phyloP scores from a whole-genome alignment of 2,329 filamentous ascomycete species.

The Sporothrix mexicana region DNA sequence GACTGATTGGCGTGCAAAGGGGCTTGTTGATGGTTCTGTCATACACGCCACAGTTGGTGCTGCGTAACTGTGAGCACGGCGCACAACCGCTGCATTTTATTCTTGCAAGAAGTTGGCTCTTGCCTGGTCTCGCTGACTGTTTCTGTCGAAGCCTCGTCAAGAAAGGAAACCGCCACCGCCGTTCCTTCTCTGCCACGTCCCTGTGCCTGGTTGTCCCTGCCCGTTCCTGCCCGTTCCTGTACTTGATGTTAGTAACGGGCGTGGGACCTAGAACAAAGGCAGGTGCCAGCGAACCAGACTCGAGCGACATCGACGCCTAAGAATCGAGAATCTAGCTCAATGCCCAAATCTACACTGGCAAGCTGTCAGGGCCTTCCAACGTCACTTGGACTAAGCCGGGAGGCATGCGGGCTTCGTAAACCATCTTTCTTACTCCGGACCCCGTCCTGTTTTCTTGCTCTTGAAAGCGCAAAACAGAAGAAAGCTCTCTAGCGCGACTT shows the following conservation, averaged over 20 bases:
- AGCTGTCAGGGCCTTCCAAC: no score
- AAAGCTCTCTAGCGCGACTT: background rate
- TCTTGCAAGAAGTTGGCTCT: background rate
- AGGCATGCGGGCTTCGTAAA: background rate
- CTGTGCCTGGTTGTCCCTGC: background rate
- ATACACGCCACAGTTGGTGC: slow-evolving; percentile 23
- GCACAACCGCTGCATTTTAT: slow-evolving; percentile 13
- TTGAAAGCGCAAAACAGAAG: background rate
- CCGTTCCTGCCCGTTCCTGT: slow-evolving; percentile 18
- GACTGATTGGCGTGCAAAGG: slow-evolving; percentile 12
- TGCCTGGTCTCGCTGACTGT: background rate
- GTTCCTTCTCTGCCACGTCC: background rate
- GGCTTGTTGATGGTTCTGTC: background rate
- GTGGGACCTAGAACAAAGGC: slow-evolving; percentile 7
- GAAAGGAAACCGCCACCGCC: slow-evolving; percentile 10
- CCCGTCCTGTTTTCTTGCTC: background rate
- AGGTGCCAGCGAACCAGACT: background rate
- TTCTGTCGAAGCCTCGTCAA: background rate
- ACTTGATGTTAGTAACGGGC: background rate
- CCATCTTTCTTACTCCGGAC: background rate
- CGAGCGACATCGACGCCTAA: background rate
- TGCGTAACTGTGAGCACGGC: slow-evolving; percentile 28
- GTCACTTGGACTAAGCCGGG: background rate
- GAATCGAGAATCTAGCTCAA: background rate
- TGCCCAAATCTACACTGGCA: background rate